These are phyloP conservation scores for Chionographis japonica DNA, from an alignment of 106 monocot genomes.

Conservation along the genomic window DNA sequence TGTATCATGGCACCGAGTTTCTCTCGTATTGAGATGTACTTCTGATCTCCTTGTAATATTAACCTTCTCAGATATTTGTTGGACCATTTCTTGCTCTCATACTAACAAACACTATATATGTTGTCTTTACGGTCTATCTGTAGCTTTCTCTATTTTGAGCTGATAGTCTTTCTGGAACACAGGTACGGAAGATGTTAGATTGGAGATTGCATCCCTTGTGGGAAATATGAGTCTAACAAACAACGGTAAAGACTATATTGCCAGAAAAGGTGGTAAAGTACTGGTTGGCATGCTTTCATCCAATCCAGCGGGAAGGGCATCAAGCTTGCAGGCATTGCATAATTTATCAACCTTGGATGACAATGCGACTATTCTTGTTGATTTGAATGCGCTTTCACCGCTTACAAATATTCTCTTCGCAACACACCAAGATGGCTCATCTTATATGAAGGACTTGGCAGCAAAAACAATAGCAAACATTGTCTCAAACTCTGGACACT, in stretches of 20 bases:
- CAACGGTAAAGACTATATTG: slow-evolving; percentile 30
- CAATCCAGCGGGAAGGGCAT: slow-evolving; percentile 12
- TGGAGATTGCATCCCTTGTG: slow-evolving; percentile 29
- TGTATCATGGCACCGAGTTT: too few relatives aligned
- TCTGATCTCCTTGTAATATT: too few relatives aligned
- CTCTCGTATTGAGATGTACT: too few relatives aligned
- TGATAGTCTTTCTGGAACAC: background rate
- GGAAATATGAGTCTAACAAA: slow-evolving; percentile 38
- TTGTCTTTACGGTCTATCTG: too few relatives aligned
- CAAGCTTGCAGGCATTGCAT: slow-evolving; percentile 30
- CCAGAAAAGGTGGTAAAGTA: slow-evolving; percentile 33
- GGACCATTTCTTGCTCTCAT: too few relatives aligned
- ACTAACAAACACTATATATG: too few relatives aligned
- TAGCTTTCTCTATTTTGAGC: background rate
- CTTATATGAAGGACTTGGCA: slow-evolving; percentile 27
- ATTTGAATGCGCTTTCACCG: slow-evolving; percentile 30
- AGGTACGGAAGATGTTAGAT: slow-evolving; percentile 34
- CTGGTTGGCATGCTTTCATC: slow-evolving; percentile 42
- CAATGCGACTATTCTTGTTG: slow-evolving; percentile 37
- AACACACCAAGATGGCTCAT: slow-evolving; percentile 10
- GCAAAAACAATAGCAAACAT: slow-evolving; percentile 41
- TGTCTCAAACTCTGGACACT: slow-evolving; percentile 42
- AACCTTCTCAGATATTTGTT: too few relatives aligned
- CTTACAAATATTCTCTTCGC: slow-evolving; percentile 34
- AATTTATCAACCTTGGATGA: slow-evolving; percentile 47